These are phyloP conservation scores for Pleodorina starrii DNA, from an alignment of 139 green algal species.

Conservation along the genomic window DNA sequence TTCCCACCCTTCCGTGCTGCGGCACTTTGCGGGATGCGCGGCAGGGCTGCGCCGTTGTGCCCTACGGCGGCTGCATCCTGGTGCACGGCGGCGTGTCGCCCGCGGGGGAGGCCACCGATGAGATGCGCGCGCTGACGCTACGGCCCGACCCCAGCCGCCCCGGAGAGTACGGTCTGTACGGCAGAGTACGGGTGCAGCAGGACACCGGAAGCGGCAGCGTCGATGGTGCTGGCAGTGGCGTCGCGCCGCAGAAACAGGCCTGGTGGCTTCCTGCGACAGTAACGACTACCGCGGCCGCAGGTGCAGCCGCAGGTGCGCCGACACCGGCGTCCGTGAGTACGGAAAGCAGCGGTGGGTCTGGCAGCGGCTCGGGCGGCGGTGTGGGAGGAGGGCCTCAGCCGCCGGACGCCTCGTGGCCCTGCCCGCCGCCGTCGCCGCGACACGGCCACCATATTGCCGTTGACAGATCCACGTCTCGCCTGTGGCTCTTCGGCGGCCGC, in stretches of 20 bases:
- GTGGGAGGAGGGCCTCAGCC: too few relatives aligned
- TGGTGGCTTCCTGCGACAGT: not conserved
- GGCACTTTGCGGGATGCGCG: too few relatives aligned
- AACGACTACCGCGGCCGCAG: not conserved
- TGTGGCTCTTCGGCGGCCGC: conserved; percentile 34
- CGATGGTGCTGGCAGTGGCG: not conserved
- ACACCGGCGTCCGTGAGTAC: too few relatives aligned
- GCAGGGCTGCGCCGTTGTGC: not conserved
- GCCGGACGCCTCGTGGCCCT: conserved; percentile 1
- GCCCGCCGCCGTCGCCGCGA: not conserved
- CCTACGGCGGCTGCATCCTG: conserved; percentile 9
- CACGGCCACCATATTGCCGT: conserved; percentile 20
- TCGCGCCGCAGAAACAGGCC: not conserved
- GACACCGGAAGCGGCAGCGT: not conserved
- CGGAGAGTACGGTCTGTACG: not conserved
- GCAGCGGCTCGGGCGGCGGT: not conserved
- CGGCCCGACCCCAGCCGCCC: not conserved
- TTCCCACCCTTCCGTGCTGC: too few relatives aligned
- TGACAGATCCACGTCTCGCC: not conserved
- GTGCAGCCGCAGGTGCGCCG: not conserved
- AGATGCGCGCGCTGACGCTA: not conserved
- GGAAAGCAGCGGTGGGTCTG: too few relatives aligned
- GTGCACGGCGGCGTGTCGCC: conserved; percentile 13
- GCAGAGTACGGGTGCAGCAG: not conserved
- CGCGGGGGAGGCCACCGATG: not conserved